Conservation (phyloP, 2,329 filamentous ascomycete genomes). For the Amylocarpus encephaloides region DNA sequence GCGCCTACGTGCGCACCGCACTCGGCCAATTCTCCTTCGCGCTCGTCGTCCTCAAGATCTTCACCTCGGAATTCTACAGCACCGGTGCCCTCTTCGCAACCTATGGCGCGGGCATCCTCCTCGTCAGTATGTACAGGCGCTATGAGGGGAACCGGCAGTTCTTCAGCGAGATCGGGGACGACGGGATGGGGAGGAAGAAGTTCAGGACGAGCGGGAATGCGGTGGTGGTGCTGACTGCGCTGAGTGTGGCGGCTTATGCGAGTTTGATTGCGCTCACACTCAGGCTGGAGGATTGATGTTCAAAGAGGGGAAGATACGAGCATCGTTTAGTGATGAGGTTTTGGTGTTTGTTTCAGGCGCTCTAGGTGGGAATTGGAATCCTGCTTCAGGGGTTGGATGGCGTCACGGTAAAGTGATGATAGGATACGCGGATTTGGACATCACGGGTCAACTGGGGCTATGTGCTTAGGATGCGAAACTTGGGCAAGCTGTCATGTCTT, state of each 20-base stretch:
- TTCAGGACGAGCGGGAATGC: slow-evolving; percentile 61
- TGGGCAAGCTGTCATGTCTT: too few species aligned
- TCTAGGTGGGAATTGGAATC: neutral
- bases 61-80: slow-evolving; percentile 91
- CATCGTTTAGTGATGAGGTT: neutral
- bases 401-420: too few species aligned
- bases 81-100: slow-evolving; percentile 94
- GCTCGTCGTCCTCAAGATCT: slow-evolving; percentile 91
- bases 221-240: slow-evolving; percentile 48
- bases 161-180: slow-evolving; percentile 51
- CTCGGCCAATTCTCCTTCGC: slow-evolving; percentile 94
- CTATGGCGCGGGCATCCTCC: slow-evolving; percentile 78
- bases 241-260: slow-evolving; percentile 53
- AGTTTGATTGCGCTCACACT: slow-evolving; percentile 51
- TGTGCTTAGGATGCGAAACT: too few species aligned
- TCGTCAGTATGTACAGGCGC: slow-evolving; percentile 77
- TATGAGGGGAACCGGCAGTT: slow-evolving; percentile 93
- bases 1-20: slow-evolving; percentile 91
- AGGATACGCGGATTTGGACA: too few species aligned
- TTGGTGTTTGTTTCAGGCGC: neutral
- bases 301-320: neutral
- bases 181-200: slow-evolving; percentile 42
- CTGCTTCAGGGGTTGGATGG: too few species aligned
- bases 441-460: too few species aligned
- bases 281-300: slow-evolving; percentile 26